These are phyloP conservation scores for Peronospora destructor DNA, from an alignment of 352 stramenopile genomes.

Conservation along the genomic window DNA sequence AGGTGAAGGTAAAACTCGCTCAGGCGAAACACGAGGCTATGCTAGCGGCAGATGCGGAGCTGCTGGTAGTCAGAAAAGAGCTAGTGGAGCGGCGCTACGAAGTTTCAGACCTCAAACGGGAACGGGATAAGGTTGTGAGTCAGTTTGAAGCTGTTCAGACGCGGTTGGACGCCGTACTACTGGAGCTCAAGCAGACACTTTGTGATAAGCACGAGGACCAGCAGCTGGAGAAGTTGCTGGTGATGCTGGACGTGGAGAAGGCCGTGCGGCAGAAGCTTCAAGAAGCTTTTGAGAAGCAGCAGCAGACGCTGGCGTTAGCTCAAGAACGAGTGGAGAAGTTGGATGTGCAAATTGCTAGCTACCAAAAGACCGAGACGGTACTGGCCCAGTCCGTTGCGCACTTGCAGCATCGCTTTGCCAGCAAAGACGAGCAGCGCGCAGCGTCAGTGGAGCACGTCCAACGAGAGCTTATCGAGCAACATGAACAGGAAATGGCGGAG, in stretches of 20 bases:
- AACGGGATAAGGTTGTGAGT: constrained; percentile 8
- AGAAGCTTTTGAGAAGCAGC: constrained; percentile 36
- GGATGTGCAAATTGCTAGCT: constrained; percentile 40
- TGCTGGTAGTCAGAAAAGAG: constrained; percentile 37
- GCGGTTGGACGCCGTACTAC: constrained; percentile 36
- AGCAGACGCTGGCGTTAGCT: constrained; percentile 31
- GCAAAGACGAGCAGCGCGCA: constrained; percentile 53
- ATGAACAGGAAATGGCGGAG: constrained; percentile 23
- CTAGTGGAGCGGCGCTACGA: constrained; percentile 39
- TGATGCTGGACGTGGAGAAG: constrained; percentile 55
- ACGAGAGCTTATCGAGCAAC: constrained; percentile 34
- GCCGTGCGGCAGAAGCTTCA: constrained; percentile 32
- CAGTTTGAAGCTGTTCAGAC: constrained; percentile 30
- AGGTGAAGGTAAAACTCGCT: constrained; percentile 45
- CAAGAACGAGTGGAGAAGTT: constrained; percentile 43
- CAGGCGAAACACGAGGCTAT: constrained; percentile 51
- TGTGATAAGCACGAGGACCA: constrained; percentile 35
- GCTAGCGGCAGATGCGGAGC: constrained; percentile 40
- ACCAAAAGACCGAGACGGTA: constrained; percentile 75
- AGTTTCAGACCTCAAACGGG: constrained; percentile 25
- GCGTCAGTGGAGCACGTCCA: constrained; percentile 36
- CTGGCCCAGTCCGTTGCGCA: constrained; percentile 61
- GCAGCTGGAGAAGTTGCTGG: constrained; percentile 40
- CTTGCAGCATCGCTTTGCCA: constrained; percentile 53
- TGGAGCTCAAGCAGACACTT: constrained; percentile 45